Percentiles rank a stretch among this genome's conserved stretches.
These are phyloP conservation scores for Phytopythium kandeliae DNA, from an alignment of 352 stramenopile genomes.

Conservation along the genomic window DNA sequence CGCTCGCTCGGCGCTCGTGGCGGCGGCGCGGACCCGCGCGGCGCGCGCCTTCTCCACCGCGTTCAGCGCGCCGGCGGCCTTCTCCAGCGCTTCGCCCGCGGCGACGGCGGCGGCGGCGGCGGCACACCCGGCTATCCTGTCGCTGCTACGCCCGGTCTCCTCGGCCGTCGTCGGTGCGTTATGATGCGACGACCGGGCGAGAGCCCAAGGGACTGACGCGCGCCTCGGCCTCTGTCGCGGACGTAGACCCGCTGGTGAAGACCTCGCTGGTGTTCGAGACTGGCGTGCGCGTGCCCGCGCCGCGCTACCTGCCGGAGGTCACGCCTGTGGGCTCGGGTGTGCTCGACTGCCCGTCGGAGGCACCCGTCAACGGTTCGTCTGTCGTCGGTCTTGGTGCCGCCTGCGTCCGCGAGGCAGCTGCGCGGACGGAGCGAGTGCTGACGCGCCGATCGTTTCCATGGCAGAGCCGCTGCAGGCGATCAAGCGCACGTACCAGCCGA, in stretches of 20 bases:
- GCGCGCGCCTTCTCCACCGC: constrained; percentile 5
- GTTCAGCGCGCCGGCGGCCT: background rate
- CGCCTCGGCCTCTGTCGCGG: background rate
- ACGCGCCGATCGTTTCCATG: background rate
- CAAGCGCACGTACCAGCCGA: constrained; percentile 86
- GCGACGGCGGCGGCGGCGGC: background rate
- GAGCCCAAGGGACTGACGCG: background rate
- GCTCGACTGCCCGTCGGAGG: constrained; percentile 40
- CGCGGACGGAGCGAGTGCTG: background rate
- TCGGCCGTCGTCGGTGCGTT: constrained; percentile 2
- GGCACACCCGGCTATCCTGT: constrained; percentile 13
- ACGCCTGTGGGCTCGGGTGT: constrained; percentile 21
- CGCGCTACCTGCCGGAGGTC: constrained; percentile 35
- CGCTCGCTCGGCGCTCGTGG: constrained; percentile 4
- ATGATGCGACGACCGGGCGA: no score
- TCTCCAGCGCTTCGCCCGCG: background rate
- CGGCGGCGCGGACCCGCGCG: constrained; percentile 3
- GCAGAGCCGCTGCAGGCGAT: constrained; percentile 67
- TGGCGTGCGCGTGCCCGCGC: constrained; percentile 11
- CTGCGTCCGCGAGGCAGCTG: no score
- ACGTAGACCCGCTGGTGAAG: constrained; percentile 26
- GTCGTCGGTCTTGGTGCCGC: background rate
- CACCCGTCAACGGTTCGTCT: constrained; percentile 26
- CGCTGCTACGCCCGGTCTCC: constrained; percentile 10
- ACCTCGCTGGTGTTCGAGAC: constrained; percentile 43